phyloP scores from a whole-genome alignment of 192 early-diverging fungal species.

The Coemansia sp. region DNA sequence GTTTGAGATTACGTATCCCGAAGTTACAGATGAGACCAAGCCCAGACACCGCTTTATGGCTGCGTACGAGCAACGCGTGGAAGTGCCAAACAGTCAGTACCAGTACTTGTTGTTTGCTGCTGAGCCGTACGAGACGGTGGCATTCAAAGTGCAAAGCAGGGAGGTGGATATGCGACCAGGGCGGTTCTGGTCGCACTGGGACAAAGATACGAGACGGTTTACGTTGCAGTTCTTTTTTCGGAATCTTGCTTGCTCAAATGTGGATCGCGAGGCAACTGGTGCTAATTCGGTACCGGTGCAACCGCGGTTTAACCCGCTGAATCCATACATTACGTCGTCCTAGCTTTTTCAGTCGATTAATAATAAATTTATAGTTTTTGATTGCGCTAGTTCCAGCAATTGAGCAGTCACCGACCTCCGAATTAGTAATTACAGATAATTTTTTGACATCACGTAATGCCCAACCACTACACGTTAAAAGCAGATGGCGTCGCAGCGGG shows the following conservation, averaged over 20 bases:
- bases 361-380: not conserved
- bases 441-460: too few species aligned
- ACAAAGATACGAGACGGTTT: constrained; percentile 82
- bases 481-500: too few species aligned
- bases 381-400: too few species aligned
- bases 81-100: constrained; percentile 80
- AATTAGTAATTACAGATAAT: too few species aligned
- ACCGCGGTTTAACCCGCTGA: constrained; percentile 25
- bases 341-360: not conserved
- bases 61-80: constrained; percentile 90
- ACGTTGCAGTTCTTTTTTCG: constrained; percentile 87
- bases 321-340: constrained; percentile 22
- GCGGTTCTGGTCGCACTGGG: constrained; percentile 93
- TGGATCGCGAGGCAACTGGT: constrained; percentile 9
- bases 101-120: constrained; percentile 96
- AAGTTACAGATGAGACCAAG: constrained; percentile 78
- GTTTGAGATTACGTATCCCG: constrained; percentile 94
- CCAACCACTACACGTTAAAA: too few species aligned
- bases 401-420: too few species aligned
- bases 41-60: constrained; percentile 96
- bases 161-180: constrained; percentile 88
- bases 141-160: constrained; percentile 90
- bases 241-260: constrained; percentile 17
- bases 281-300: constrained; percentile 17
- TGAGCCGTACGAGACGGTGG: constrained; percentile 92